Evolutionary conservation across 306 rosid genomes (phyloP), one percentile per base, ranked within the genome.

Genomic region (Ormosia emarginata): DNA sequence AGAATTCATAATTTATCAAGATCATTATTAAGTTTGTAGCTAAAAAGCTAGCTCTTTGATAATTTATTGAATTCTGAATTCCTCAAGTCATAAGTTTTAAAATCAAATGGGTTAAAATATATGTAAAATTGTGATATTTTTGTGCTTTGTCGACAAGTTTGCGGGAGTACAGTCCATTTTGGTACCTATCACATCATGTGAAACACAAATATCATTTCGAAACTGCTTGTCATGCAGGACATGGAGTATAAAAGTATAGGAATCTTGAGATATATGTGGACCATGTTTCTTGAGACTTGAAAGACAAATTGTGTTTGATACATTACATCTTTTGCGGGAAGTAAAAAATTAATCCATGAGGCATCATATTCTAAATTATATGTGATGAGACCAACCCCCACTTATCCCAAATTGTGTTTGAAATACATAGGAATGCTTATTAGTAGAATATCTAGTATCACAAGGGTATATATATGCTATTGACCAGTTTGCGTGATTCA

Each of bases 341-440:
- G 65, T 46, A 2, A 39, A 39, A 32, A 47, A 11, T 6, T 8
- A 39, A 37, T 53, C 75, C 57, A 41, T 3, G 41, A 13, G 43
- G 82, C 58, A 79, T 79, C 58, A 67, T 55, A 67, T 79, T 67
- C 82, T 40, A 78, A 29, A 78, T 5, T 14, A 55, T 32, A 70
- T 37, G 12, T 9, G 68, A 67, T 8, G 29, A 49, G 55, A 77
- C 17, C 6, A 46, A 1, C 15, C 15, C 30, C 58, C 67, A 61
- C 71, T 13, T 10, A 15, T n/a, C 61, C 33, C 44, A 24, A 24
- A 24, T 24, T 24, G 24, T 24, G 24, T 24, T 24, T 24, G 24
- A 24, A 24, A 24, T 24, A 36, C 17, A 6, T 63, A 4, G 15
- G 4, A 63, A 34, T 2, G 9, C 5, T 29, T 59, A 58, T 15